Evolutionary conservation across 306 rosid species (phyloP).

Genomic region (Acmispon strigosus): DNA sequence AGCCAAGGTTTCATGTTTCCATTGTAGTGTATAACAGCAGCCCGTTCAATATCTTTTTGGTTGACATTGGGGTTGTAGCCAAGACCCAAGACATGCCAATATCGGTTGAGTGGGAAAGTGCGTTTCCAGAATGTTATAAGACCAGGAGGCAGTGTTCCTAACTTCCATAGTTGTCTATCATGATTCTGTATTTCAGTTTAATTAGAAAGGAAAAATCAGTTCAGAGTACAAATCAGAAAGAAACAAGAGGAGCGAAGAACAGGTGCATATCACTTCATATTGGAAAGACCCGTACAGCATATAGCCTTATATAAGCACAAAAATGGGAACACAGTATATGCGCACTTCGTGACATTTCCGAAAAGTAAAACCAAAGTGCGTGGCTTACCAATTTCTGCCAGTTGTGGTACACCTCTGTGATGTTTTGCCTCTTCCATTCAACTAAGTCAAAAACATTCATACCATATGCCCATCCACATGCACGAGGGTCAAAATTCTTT

Average conservation of each 20-base stretch:
- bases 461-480: constrained; percentile 99
- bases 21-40: constrained; percentile 82
- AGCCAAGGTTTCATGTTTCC: constrained; percentile 99
- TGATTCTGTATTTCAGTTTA: constrained; percentile 50
- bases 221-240: neutral
- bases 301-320: neutral
- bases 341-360: neutral
- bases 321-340: neutral
- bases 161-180: constrained; percentile 89
- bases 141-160: constrained; percentile 95
- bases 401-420: constrained; percentile 80
- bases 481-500: constrained; percentile 74
- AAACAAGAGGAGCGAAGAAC: neutral
- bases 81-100: constrained; percentile 87
- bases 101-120: constrained; percentile 54
- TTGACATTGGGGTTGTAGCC: constrained; percentile 68
- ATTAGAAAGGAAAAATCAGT: constrained; percentile 6
- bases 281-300: neutral
- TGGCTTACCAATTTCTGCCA: constrained; percentile 94
- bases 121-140: constrained; percentile 90
- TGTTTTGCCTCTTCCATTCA: constrained; percentile 90
- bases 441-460: constrained; percentile 91
- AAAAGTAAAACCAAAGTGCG: neutral
- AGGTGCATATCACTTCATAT: neutral
- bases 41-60: constrained; percentile 60